Conservation (phyloP, 2,329 filamentous ascomycete species). For the Fusarium continuum region DNA sequence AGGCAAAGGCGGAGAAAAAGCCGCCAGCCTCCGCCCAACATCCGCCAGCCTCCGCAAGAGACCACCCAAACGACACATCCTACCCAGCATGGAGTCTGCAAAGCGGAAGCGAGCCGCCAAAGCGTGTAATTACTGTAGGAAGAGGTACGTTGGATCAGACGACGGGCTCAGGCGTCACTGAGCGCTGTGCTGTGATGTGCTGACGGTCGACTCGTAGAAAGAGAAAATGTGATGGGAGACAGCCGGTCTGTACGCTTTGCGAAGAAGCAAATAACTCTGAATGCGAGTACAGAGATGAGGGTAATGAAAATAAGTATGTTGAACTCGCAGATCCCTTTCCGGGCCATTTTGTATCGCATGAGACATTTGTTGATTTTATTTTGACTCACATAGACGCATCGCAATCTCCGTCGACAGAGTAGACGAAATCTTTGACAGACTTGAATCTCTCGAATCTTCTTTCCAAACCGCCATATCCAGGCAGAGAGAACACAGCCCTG, state of each 20-base stretch:
- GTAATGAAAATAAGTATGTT: not conserved
- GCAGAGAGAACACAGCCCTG: conserved; percentile 17
- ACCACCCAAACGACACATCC: conserved; percentile 2
- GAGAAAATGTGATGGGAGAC: conserved; percentile 34
- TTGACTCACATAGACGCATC: not conserved
- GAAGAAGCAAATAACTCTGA: conserved; percentile 34
- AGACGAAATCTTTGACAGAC: conserved; percentile 33
- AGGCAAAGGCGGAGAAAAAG: conserved; percentile 11
- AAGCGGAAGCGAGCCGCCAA: conserved; percentile 40
- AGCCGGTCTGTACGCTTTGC: conserved; percentile 31
- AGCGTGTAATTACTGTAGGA: conserved; percentile 37
- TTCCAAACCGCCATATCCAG: conserved; percentile 18
- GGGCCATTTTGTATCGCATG: no score
- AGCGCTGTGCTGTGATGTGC: not conserved
- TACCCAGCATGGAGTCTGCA: conserved; percentile 22
- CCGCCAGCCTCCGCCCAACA: conserved; percentile 22
- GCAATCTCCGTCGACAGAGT: conserved; percentile 20
- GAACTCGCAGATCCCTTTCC: no score
- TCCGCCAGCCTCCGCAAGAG: conserved; percentile 27
- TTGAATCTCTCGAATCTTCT: conserved; percentile 25
- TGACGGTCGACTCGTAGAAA: conserved; percentile 4
- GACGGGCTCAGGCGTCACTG: no score
- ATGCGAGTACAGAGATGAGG: conserved; percentile 34
- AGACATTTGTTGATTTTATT: no score
- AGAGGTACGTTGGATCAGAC: conserved; percentile 19